A percentile compares a stretch with the other conserved stretches of the same genome.
These are phyloP conservation scores for Arabidopsis thaliana DNA, from an alignment of 345 rosid genomes.

Conservation along the genomic window DNA sequence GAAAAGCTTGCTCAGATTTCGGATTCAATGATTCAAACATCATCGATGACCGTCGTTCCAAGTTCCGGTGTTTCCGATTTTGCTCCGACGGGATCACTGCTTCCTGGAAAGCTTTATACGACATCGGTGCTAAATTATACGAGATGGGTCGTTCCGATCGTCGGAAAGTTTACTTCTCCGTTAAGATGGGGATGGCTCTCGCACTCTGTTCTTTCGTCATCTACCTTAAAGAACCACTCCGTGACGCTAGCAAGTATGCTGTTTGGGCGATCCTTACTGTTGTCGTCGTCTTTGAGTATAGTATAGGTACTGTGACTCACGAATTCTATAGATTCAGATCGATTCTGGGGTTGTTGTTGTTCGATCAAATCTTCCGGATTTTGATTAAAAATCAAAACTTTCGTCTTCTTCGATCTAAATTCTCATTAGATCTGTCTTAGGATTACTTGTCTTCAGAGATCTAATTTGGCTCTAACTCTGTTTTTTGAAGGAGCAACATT, in stretches of 20 bases:
- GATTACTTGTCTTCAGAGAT: not conserved
- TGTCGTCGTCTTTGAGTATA: slow-evolving; percentile 88
- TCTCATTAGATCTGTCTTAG: slow-evolving; percentile 5
- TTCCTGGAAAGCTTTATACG: slow-evolving; percentile 48
- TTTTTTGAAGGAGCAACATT: slow-evolving; percentile 73
- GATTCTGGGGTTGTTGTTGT: not conserved
- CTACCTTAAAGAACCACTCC: slow-evolving; percentile 66
- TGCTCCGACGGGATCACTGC: slow-evolving; percentile 51
- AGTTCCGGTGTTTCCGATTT: slow-evolving; percentile 54
- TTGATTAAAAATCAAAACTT: not conserved
- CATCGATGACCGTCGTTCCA: slow-evolving; percentile 41
- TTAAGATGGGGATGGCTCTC: slow-evolving; percentile 79
- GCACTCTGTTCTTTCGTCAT: slow-evolving; percentile 64
- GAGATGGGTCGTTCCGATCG: slow-evolving; percentile 86
- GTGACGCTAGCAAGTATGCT: slow-evolving; percentile 61
- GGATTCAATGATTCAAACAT: slow-evolving; percentile 50
- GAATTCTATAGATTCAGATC: not conserved
- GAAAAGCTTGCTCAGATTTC: slow-evolving; percentile 63
- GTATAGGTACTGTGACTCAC: slow-evolving; percentile 7
- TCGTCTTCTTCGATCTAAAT: not conserved
- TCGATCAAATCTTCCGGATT: not conserved
- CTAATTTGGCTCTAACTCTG: not conserved
- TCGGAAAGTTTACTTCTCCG: slow-evolving; percentile 63
- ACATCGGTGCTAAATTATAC: slow-evolving; percentile 44
- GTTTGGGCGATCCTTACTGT: slow-evolving; percentile 92